phyloP scores from a whole-genome alignment of 106 monocot genomes.

The Ottelia alismoides region DNA sequence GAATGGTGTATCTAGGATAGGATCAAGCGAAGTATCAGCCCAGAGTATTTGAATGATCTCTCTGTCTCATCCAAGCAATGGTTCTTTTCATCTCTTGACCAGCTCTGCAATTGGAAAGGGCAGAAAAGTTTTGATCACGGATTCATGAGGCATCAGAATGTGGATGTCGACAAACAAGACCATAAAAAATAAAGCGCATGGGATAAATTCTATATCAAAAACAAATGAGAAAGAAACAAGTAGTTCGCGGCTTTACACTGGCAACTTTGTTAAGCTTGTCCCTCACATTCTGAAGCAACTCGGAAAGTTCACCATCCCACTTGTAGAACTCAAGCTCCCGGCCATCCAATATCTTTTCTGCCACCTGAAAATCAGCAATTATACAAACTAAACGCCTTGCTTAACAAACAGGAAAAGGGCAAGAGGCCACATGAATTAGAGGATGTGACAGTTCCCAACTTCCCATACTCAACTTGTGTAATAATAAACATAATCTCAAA shows the following conservation, averaged over 20 bases:
- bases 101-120: constrained; percentile 26
- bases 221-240: too few species aligned
- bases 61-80: constrained; percentile 81
- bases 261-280: constrained; percentile 80
- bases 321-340: constrained; percentile 94
- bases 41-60: constrained; percentile 77
- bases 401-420: too few species aligned
- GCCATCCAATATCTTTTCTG: constrained; percentile 69
- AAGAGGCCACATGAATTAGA: too few species aligned
- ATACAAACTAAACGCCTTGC: too few species aligned
- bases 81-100: constrained; percentile 85
- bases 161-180: background rate
- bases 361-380: constrained; percentile 61
- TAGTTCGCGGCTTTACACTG: constrained; percentile 45
- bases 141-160: background rate
- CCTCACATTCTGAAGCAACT: constrained; percentile 72
- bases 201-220: too few species aligned
- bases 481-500: too few species aligned
- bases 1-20: too few species aligned
- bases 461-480: too few species aligned
- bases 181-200: background rate
- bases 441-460: too few species aligned
- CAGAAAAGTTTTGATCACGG: background rate
- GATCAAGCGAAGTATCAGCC: constrained; percentile 54
- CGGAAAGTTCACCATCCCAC: constrained; percentile 84